These are phyloP conservation scores for Wakefieldia striispora DNA, from an alignment of 768 basidiomycete genomes.

Conservation along the genomic window DNA sequence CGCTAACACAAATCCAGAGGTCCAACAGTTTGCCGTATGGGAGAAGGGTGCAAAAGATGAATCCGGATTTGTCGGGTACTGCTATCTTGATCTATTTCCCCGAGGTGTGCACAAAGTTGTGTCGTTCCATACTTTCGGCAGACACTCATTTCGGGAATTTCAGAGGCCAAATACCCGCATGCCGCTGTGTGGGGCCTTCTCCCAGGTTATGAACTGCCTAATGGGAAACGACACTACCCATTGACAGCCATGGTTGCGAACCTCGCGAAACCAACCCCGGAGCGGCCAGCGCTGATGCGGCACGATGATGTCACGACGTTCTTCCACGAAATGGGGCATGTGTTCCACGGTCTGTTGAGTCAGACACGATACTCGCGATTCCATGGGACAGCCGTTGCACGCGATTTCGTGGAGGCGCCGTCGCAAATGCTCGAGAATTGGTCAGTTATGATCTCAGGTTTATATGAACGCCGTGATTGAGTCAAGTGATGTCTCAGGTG, in stretches of 20 bases:
- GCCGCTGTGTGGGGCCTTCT: slow-evolving; percentile 83
- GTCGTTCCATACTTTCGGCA: not conserved
- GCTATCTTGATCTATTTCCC: slow-evolving; percentile 87
- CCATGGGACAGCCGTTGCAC: slow-evolving; percentile 78
- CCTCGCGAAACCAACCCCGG: slow-evolving; percentile 79
- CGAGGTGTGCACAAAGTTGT: slow-evolving; percentile 46
- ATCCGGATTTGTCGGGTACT: slow-evolving; percentile 77
- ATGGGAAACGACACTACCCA: slow-evolving; percentile 68
- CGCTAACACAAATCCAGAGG: slow-evolving; percentile 45
- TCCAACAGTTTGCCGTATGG: slow-evolving; percentile 85
- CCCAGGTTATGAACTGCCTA: slow-evolving; percentile 55
- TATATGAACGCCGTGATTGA: not conserved
- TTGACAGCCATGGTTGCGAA: slow-evolving; percentile 88
- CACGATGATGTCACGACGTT: slow-evolving; percentile 88
- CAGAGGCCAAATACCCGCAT: slow-evolving; percentile 79
- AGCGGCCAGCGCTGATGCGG: slow-evolving; percentile 81
- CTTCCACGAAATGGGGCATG: slow-evolving; percentile 88
- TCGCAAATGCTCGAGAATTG: slow-evolving; percentile 94
- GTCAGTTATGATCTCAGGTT: slow-evolving; percentile 34
- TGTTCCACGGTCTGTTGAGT: slow-evolving; percentile 63
- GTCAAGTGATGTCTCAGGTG: slow-evolving; percentile 44
- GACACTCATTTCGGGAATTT: not conserved
- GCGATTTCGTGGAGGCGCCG: slow-evolving; percentile 88
- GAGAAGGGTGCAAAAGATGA: slow-evolving; percentile 69
- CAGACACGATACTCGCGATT: slow-evolving; percentile 70